Evolutionary conservation across 192 early-diverging fungal species (phyloP).

Genomic region (Paraglomus occultum): DNA sequence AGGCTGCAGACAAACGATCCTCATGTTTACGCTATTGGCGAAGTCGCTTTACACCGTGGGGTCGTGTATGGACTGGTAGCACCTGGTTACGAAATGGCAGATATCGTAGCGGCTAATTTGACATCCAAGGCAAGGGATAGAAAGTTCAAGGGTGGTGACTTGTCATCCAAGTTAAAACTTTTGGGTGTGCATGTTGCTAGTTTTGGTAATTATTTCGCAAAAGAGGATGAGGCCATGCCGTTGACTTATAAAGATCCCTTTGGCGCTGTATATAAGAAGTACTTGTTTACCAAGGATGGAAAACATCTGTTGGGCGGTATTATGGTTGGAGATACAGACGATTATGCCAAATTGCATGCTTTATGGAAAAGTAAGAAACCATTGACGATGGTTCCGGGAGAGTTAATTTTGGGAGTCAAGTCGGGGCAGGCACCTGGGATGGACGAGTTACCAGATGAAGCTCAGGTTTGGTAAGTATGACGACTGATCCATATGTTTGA

Average conservation of each 20-base stretch:
- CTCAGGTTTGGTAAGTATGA: constrained; percentile 54
- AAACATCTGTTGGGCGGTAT: constrained; percentile 65
- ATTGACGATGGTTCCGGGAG: constrained; percentile 48
- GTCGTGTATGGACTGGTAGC: constrained; percentile 59
- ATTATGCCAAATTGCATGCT: constrained; percentile 61
- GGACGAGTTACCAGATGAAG: constrained; percentile 61
- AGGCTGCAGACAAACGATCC: constrained; percentile 41
- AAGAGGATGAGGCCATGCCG: constrained; percentile 33
- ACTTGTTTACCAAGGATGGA: constrained; percentile 62
- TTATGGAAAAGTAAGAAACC: constrained; percentile 51
- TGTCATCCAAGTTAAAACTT: constrained; percentile 69
- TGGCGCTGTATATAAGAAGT: constrained; percentile 57
- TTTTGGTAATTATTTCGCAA: constrained; percentile 68
- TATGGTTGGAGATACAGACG: constrained; percentile 64
- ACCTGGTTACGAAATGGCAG: constrained; percentile 73
- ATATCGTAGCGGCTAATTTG: constrained; percentile 58
- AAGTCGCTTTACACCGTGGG: constrained; percentile 50
- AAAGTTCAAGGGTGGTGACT: constrained; percentile 42
- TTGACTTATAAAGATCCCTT: constrained; percentile 55
- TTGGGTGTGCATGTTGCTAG: constrained; percentile 68
- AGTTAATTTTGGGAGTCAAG: constrained; percentile 50
- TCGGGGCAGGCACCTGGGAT: constrained; percentile 40
- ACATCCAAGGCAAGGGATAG: constrained; percentile 22
- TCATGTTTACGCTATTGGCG: constrained; percentile 61
- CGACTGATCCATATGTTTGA: not conserved